Evolutionary conservation across 371 early-diverging fungal genomes (phyloP), one percentile per base, ranked within the genome.

Genomic region (Apophysomyces elegans): DNA sequence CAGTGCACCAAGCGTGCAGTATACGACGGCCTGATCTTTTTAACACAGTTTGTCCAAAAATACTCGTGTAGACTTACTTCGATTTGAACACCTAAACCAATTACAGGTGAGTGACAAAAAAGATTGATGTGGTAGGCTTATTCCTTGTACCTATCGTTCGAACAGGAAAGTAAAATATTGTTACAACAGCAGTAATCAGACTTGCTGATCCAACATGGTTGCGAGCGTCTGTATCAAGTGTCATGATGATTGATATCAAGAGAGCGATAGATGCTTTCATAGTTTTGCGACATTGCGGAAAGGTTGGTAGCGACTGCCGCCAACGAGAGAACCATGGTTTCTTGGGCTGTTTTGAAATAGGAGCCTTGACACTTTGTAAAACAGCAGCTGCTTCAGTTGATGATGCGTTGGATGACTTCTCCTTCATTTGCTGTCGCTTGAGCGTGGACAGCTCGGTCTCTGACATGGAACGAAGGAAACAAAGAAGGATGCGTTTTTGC

Each of bases 231-330:
- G 59, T 26, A 12, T 57, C 59, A 7, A 81, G 58, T 3, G 66
- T 61, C 63, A 81, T 64, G 1, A 81, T 62, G 2, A 74, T 12
- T 0, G 65, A 67, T 26, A 78, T 70, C 9, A 73, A 58, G 14
- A 81, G 45, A 12, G 75, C 81, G 36, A 78, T 56, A 9, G 75
- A 62, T 0, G 77, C 71, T 45, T 81, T 81, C 16, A 78, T 9
- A 0, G 71, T 70, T 43, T 78, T 81, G 50, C 76, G 63, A 13
- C 69, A 62, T 38, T 78, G 76, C 3, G 59, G 47, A 47, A 71
- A 70, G 14, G 63, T 39, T 14, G 80, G 80, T n/a, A 74, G 37
- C 1, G 59, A 63, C 8, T 18, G 21, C 5, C 35, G n/a, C 9
- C 58, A 2, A 38, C 38, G 62, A 37, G 45, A 43, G 8, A 21